Evolutionary conservation across 2,329 filamentous ascomycete species (phyloP).

Genomic region (Sclerotinia trifoliorum): DNA sequence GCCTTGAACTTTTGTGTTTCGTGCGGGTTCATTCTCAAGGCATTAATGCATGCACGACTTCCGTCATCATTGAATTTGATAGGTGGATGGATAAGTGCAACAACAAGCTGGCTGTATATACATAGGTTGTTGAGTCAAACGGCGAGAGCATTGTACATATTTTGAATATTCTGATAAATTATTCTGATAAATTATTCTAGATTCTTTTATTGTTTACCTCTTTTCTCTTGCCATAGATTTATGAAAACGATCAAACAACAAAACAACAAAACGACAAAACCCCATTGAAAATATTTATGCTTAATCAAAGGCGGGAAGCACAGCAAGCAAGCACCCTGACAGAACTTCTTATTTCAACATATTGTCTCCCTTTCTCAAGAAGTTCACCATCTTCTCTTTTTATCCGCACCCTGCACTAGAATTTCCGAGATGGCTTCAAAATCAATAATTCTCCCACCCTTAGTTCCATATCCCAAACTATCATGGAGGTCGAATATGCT

Average conservation of each 20-base stretch:
- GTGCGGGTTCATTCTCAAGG: background rate
- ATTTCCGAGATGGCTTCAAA: constrained; percentile 19
- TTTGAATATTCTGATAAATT: background rate
- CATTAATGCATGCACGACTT: background rate
- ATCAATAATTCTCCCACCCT: constrained; percentile 55
- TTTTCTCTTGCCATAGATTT: background rate
- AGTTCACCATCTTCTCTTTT: background rate
- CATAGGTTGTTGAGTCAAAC: constrained; percentile 27
- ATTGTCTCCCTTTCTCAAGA: background rate
- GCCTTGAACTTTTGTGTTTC: background rate
- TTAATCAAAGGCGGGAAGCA: background rate
- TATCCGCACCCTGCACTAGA: background rate
- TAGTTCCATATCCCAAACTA: constrained; percentile 74
- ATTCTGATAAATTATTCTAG: background rate
- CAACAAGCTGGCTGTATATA: background rate
- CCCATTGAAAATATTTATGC: background rate
- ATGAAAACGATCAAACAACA: background rate
- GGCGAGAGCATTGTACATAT: constrained; percentile 23
- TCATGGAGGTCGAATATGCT: constrained; percentile 65
- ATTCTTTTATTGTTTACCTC: background rate
- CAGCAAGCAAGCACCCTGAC: too few relatives aligned
- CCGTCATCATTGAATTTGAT: constrained; percentile 17
- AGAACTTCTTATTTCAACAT: background rate
- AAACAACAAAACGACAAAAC: background rate
- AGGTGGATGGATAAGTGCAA: background rate